Evolutionary conservation across 2,329 filamentous ascomycete genomes (phyloP).

Genomic region (Colletotrichum eleusines): DNA sequence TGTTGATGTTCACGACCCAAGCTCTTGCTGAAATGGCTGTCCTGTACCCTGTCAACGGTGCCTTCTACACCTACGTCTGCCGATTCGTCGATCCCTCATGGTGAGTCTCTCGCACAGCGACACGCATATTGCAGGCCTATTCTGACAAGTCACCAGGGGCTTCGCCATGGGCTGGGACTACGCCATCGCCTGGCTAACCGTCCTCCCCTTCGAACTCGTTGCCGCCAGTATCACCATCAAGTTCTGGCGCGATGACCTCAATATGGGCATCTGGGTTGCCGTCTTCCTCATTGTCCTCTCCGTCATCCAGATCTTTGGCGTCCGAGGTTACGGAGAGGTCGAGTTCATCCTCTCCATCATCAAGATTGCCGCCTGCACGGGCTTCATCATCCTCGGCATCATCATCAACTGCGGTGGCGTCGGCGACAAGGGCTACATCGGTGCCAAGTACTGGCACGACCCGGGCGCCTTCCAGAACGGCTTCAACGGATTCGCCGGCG

Average conservation of each 20-base stretch:
- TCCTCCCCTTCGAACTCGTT: conserved; percentile 78
- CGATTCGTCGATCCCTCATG: conserved; percentile 73
- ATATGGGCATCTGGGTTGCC: conserved; percentile 67
- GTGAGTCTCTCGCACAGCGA: conserved; percentile 52
- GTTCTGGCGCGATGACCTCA: conserved; percentile 67
- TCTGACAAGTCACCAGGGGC: conserved; percentile 51
- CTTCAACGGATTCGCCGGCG: conserved; percentile 45
- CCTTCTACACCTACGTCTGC: conserved; percentile 71
- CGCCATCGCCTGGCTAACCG: conserved; percentile 75
- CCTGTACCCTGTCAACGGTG: conserved; percentile 72
- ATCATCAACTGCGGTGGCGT: conserved; percentile 44
- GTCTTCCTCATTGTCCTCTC: conserved; percentile 58
- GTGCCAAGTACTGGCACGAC: conserved; percentile 44
- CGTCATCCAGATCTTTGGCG: conserved; percentile 62
- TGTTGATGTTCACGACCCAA: conserved; percentile 71
- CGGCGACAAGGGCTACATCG: conserved; percentile 43
- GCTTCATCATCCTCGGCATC: conserved; percentile 44
- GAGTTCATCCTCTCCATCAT: conserved; percentile 69
- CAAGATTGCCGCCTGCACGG: conserved; percentile 57
- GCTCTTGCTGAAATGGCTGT: conserved; percentile 72
- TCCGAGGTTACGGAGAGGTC: conserved; percentile 69
- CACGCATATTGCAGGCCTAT: neutral
- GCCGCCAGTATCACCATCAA: conserved; percentile 80
- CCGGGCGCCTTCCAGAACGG: conserved; percentile 44
- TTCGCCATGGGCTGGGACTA: conserved; percentile 67